Percentiles rank a stretch among this genome's conserved stretches.
phyloP scores from a whole-genome alignment of 345 rosid genomes.

The Erodium maritimum region DNA sequence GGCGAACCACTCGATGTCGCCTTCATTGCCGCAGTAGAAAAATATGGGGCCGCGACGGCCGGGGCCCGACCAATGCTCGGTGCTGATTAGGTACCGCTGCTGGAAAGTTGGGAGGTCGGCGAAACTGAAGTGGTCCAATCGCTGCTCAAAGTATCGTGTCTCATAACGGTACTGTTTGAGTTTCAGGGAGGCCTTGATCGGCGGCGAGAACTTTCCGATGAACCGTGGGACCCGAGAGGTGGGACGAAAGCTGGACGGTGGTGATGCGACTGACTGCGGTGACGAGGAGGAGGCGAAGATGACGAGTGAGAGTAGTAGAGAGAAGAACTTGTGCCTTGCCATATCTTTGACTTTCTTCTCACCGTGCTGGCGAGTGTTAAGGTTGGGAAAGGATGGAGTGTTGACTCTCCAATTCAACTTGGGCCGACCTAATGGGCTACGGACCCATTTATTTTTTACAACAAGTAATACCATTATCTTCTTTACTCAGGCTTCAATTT shows the following conservation, averaged over 20 bases:
- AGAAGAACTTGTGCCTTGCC: conserved; percentile 15
- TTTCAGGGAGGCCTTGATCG: conserved; percentile 4
- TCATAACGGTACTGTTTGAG: conserved; percentile 29
- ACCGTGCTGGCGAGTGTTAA: no score
- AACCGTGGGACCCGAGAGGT: conserved; percentile 26
- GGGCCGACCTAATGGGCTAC: no score
- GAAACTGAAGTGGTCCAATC: conserved; percentile 79
- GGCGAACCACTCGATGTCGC: conserved; percentile 82
- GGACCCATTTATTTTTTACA: no score
- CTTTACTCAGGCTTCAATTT: no score
- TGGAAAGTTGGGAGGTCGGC: conserved; percentile 40
- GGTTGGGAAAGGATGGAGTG: no score
- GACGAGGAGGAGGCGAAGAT: conserved; percentile 9
- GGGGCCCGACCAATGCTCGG: conserved; percentile 61
- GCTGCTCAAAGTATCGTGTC: conserved; percentile 46
- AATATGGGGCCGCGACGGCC: conserved; percentile 53
- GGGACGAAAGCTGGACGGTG: conserved; percentile 7
- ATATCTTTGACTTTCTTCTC: conserved; percentile 9
- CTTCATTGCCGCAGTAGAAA: conserved; percentile 82
- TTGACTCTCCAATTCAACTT: no score
- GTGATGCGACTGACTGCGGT: conserved; percentile 12
- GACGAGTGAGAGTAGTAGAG: conserved; percentile 4
- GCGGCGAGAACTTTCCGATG: conserved; percentile 18
- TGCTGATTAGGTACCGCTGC: conserved; percentile 57
- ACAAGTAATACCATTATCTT: no score